Evolutionary conservation across 2,329 filamentous ascomycete species (phyloP), one percentile per base, ranked within the genome.

Genomic region (Bipolaris oryzae): DNA sequence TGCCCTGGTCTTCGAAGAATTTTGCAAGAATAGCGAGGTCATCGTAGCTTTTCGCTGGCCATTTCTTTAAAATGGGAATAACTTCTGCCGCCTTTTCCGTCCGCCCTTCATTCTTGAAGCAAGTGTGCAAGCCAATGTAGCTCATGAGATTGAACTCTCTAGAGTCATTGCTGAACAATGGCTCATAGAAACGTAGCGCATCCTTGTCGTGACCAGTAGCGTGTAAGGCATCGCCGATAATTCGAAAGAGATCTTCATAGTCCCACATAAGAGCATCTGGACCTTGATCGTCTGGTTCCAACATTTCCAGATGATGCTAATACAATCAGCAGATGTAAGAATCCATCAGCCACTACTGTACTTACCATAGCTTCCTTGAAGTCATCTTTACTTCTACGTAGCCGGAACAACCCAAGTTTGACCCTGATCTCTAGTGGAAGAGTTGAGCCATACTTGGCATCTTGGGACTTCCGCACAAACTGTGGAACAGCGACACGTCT

Each of bases 401-500:
- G 78, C n/a, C 95, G 87, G 71, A 92, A 94, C 3, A 94, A 79
- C 3, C 91, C 94, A 61, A 99, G 79, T 71, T 94, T 95, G 28
- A 91, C 85, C 18, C 94, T 87, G 39, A 99, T 80, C 64, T 97
- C 92, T 5, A 93, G 75, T 0, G 93, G 94, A 37, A 97, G 79
- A 1, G 87, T 86, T 37, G 83, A 75, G 0, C 91, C 92, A 73
- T 96, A 96, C 0, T 83, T 79, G 5, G 82, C 79, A 3, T 77
- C 69, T 1, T 83, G 79, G 70, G 85, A 86, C 3, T 78, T 82
- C 4, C 82, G 79, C 7, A 81, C 76, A 71, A 89, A 96, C 1
- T 84, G 84, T 2, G 84, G 75, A 5, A 90, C 82, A 55, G 82
- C 76, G 1, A 80, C 74, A 55, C 93, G 87, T 58, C 95, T 81